These are phyloP conservation scores for Pseudogymnoascus sp. DNA, from an alignment of 2,329 filamentous ascomycete species.

Conservation along the genomic window DNA sequence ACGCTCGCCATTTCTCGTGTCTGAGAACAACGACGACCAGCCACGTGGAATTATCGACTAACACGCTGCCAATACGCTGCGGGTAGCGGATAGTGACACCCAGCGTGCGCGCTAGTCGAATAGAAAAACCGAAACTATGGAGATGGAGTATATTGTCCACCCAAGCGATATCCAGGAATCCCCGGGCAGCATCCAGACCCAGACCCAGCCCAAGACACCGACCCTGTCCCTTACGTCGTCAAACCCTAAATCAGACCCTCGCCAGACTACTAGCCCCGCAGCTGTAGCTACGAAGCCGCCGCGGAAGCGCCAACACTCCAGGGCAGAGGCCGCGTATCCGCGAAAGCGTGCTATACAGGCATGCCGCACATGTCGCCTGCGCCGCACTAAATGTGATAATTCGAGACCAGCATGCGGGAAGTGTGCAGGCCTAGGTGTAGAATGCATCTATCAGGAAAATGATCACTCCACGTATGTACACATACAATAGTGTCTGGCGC, in stretches of 20 bases:
- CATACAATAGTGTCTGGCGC: not conserved
- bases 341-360: slow-evolving; percentile 28
- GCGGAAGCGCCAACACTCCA: not conserved
- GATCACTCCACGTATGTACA: slow-evolving; percentile 11
- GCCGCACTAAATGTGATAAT: slow-evolving; percentile 29
- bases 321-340: slow-evolving; percentile 14
- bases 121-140: slow-evolving; percentile 2
- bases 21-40: not conserved
- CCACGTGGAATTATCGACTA: not conserved
- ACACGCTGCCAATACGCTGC: not conserved
- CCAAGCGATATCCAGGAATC: slow-evolving; percentile 6
- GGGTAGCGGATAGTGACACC: not conserved
- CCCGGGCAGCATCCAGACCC: not conserved
- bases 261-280: not conserved
- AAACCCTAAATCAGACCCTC: not conserved
- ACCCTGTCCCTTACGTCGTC: not conserved
- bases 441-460: slow-evolving; percentile 23
- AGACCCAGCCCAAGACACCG: not conserved
- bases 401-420: slow-evolving; percentile 26
- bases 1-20: not conserved
- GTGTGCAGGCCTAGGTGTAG: slow-evolving; percentile 26
- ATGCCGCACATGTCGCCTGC: slow-evolving; percentile 27
- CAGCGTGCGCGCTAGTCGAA: not conserved
- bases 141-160: slow-evolving; percentile 8
- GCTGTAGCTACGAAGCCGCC: slow-evolving; percentile 4